Base-by-base conservation (phyloP, 441 rosid species). In the Pelargonium myrrhifolium region DNA sequence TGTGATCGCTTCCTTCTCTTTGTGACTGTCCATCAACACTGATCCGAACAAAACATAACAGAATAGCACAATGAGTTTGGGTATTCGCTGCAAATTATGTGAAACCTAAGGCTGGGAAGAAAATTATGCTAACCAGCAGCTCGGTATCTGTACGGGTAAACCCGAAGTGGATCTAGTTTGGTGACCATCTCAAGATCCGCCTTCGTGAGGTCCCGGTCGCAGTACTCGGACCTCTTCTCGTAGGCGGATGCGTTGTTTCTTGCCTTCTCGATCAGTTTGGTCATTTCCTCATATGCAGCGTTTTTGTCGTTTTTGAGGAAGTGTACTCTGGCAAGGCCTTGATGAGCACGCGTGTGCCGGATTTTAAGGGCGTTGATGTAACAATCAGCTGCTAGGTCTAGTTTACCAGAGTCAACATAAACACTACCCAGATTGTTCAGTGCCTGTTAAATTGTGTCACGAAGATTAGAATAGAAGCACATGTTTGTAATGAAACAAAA, bases 361-460 rank as follows among this genome's bases (percentile, higher is more conserved):
- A 94, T 86, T 68, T 89, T 92, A 68, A 94, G 88, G 24, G 99
- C 99, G 26, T 85, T 88, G 28, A 84, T 88, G 79, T 92, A 94
- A 74, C 98, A 94, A 83, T 94, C 99, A 39, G 93, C 99, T 39
- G 99, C 99, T 72, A 80, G 78, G 67, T 94, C 96, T 65, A 89
- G 72, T 71, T 89, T 77, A 66, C 69, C 81, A 9, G 84, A 80
- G 67, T 94, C 98, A 0, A 92, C 98, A 20, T 83, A 89, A 35
- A 94, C 94, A 35, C 99, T 92, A 72, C 99, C 99, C 0, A 94
- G 96, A 82, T 94, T 94, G 90, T 94, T 94, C 55, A 94, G 86
- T 18, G 99, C 99, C 98, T 91, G 84, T 6, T 49, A 71, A 62
- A 74, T 21, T 66, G n/a, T 40, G 49, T 60, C 61, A 17, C 35